Evolutionary conservation across 148 eudicot genomes (phyloP).

Genomic region (Fagopyrum homotropicum): DNA sequence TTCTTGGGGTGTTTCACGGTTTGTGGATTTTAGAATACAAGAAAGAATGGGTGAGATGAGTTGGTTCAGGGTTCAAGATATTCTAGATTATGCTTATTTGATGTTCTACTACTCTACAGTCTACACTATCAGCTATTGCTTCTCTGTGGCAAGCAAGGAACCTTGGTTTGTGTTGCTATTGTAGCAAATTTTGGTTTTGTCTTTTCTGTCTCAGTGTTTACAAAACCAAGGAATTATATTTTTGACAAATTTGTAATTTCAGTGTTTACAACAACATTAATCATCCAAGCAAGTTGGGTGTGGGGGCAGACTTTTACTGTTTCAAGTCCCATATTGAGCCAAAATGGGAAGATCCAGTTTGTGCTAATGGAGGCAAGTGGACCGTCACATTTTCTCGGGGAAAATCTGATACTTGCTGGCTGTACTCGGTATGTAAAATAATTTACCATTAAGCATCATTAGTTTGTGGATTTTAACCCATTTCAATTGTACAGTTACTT

Average conservation of each 20-base stretch:
- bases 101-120: too few species aligned
- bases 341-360: conserved; percentile 97
- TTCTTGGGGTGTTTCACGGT: neutral
- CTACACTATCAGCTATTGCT: neutral
- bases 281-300: conserved; percentile 69
- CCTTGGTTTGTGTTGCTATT: too few species aligned
- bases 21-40: neutral
- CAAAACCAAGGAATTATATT: conserved; percentile 46
- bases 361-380: conserved; percentile 98
- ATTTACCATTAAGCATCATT: neutral
- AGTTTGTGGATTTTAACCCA: conserved; percentile 3
- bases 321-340: conserved; percentile 88
- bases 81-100: neutral
- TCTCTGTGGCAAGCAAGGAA: neutral
- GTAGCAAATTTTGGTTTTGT: neutral
- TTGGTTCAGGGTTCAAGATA: neutral
- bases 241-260: conserved; percentile 16
- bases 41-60: neutral
- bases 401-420: conserved; percentile 72
- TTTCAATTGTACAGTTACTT: conserved; percentile 42
- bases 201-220: conserved; percentile 41
- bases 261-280: conserved; percentile 80
- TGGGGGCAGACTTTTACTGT: conserved; percentile 71
- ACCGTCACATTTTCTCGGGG: conserved; percentile 38
- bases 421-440: conserved; percentile 54